These are phyloP conservation scores for Naegleria gruberi DNA, from an alignment of 208 protist genomes.

Conservation along the genomic window DNA sequence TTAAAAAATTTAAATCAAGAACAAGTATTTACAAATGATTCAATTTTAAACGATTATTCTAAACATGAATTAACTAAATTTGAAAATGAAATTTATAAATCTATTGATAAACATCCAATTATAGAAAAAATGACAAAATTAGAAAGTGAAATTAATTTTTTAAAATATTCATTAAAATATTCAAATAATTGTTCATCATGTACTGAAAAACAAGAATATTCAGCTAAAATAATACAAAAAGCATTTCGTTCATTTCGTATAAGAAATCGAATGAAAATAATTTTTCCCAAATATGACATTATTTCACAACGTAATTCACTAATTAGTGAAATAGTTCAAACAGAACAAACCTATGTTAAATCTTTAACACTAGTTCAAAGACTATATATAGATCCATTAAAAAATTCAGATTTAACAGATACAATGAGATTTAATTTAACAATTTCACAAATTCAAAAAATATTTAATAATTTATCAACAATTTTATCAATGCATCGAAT, in stretches of 20 bases:
- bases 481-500: neutral
- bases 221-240: neutral
- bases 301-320: neutral
- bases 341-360: neutral
- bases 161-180: neutral
- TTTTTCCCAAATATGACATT: neutral
- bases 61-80: neutral
- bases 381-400: neutral
- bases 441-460: neutral
- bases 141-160: neutral
- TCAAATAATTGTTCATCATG: neutral
- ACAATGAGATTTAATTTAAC: neutral
- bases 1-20: neutral
- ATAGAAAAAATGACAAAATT: neutral
- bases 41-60: neutral
- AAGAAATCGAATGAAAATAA: neutral
- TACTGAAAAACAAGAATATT: neutral
- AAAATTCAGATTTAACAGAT: neutral
- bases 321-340: neutral
- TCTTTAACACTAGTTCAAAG: neutral
- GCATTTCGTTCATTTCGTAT: neutral
- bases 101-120: neutral
- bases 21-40: neutral
- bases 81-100: neutral
- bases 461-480: neutral